A percentile compares a stretch with the other conserved stretches of the same genome.
These are phyloP conservation scores for Aspergillus eucalypticola DNA, from an alignment of 2,329 filamentous ascomycete genomes.

Conservation along the genomic window DNA sequence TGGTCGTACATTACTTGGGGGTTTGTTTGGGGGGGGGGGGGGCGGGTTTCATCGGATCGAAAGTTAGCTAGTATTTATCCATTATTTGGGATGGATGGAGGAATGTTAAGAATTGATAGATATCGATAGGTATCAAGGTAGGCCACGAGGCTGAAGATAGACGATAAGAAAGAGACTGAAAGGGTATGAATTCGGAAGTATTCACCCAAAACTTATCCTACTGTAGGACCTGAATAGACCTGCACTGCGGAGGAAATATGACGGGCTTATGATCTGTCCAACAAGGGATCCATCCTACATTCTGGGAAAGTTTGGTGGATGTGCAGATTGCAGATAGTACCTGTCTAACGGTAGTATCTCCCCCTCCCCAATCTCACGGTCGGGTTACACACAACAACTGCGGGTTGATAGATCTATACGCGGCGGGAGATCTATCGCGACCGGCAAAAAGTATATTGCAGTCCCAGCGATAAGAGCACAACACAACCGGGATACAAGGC, in stretches of 20 bases:
- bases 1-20: not conserved
- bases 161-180: not conserved
- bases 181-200: not conserved
- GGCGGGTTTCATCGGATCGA: constrained; percentile 1
- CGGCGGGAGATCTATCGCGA: not conserved
- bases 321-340: not conserved
- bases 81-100: not conserved
- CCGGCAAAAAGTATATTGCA: not conserved
- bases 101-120: not conserved
- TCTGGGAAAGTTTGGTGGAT: not conserved
- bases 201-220: not conserved
- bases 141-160: constrained; percentile 1
- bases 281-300: not conserved
- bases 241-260: not conserved
- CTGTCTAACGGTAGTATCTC: not conserved
- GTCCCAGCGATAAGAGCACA: not conserved
- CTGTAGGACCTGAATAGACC: too few species aligned
- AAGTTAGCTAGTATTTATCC: not conserved
- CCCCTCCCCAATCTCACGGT: not conserved
- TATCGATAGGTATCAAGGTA: not conserved
- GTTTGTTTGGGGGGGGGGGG: not conserved
- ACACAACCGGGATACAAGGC: not conserved
- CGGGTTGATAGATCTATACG: not conserved
- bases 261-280: not conserved
- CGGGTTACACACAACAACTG: not conserved